Evolutionary conservation across 1,139 yeast genomes (phyloP), one percentile per base, ranked within the genome.

Genomic region (Sporopachydermia cereana): DNA sequence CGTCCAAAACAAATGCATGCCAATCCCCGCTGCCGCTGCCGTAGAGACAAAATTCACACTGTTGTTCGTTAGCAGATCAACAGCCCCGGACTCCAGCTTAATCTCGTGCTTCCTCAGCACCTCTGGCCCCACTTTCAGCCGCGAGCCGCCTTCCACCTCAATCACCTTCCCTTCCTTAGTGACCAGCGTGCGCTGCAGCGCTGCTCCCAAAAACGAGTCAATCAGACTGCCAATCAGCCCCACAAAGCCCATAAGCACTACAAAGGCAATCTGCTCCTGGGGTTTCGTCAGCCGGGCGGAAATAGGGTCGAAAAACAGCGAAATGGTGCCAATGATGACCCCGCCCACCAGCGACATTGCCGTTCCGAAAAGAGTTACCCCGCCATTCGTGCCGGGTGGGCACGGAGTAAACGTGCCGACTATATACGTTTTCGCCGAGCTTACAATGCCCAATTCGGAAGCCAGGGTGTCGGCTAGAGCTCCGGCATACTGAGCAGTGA

Each of bases 321-420:
- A 47, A 3, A 69, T 45, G 0, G 56, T 25, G 30, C 69, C 66
- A 30, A 72, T 62, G 14, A 62, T 49, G 2, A 59, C 53, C 2
- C 74, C 67, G 0, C 74, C 76, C 7, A 52, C 52, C 0, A 57
- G 41, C 0, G 72, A 75, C 3, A 68, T 68, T 2, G 55, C 42
- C 18, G 71, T 48, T 0, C 76, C 77, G 4, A 61, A 51, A 2
- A 47, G 51, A 1, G 74, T 61, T 1, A 72, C 64, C 12, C 73
- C 76, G 5, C 76, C 76, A 51, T 71, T 72, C 17, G 76, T 71
- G 16, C 76, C 76, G 24, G 62, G 64, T 1, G 76, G 76, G 41
- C 72, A 71, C 3, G 58, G 58, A 27, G 57, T 53, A 24, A 67
- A 55, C 2, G 69, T 65, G n/a, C 73, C 69, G 48, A 71, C 67